phyloP scores from a whole-genome alignment of 305 asterid species.

The Solanum hybrid region DNA sequence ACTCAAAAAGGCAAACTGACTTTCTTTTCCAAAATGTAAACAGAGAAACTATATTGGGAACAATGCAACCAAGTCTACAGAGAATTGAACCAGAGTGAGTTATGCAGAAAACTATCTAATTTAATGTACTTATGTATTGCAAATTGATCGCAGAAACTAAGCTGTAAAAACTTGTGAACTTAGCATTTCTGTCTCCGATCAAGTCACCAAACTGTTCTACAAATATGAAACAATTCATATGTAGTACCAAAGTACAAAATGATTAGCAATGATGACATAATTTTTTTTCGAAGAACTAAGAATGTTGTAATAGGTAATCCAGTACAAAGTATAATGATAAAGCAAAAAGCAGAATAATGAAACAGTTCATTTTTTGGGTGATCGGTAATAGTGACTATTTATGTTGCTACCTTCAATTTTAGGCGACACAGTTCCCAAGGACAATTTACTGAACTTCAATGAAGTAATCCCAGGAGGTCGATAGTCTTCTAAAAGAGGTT shows the following conservation, averaged over 20 bases:
- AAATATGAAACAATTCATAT: not conserved
- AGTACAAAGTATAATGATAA: not conserved
- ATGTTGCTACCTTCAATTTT: slow-evolving; percentile 73
- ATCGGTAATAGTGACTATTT: not conserved
- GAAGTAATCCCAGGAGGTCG: slow-evolving; percentile 84
- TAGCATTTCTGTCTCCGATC: not conserved
- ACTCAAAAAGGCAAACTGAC: not conserved
- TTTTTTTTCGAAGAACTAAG: too few relatives aligned
- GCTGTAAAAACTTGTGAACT: not conserved
- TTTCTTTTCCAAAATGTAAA: not conserved
- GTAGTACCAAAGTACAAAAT: not conserved
- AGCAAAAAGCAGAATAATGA: not conserved
- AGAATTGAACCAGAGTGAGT: not conserved
- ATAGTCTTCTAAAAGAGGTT: slow-evolving; percentile 88
- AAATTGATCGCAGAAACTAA: not conserved
- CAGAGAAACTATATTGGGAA: not conserved
- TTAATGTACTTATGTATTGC: not conserved
- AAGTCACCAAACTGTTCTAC: not conserved
- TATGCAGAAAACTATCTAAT: not conserved
- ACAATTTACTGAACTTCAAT: slow-evolving; percentile 76
- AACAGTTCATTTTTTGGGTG: not conserved
- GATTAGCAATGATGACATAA: not conserved
- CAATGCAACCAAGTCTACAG: not conserved
- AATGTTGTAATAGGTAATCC: not conserved
- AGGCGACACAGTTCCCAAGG: slow-evolving; percentile 97